Evolutionary conservation across 768 basidiomycete species (phyloP).

Genomic region (Tylopilus balloui): DNA sequence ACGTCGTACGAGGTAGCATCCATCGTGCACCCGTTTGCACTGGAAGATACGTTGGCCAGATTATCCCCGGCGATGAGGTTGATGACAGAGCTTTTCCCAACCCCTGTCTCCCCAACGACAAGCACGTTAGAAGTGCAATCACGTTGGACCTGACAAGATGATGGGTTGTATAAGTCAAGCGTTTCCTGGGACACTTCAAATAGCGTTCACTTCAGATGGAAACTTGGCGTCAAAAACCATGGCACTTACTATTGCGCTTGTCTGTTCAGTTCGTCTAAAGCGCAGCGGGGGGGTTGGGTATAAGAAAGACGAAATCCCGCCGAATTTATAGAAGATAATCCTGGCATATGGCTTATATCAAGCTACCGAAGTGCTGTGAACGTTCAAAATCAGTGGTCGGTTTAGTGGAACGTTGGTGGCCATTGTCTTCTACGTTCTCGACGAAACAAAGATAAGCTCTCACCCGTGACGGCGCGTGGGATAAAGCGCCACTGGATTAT

Average conservation of each 20-base stretch:
- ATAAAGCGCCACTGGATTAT: neutral
- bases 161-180: neutral
- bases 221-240: neutral
- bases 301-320: neutral
- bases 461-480: neutral
- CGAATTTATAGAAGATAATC: constrained; percentile 9
- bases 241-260: constrained; percentile 9
- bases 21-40: constrained; percentile 34
- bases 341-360: neutral
- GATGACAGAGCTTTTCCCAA: constrained; percentile 38
- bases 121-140: constrained; percentile 31
- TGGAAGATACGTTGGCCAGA: constrained; percentile 26
- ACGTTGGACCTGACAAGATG: constrained; percentile 13
- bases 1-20: constrained; percentile 22
- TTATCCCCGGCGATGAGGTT: constrained; percentile 34
- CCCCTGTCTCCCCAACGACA: constrained; percentile 31
- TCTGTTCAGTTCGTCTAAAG: neutral
- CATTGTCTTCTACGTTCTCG: neutral
- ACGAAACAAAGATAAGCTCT: neutral
- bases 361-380: neutral
- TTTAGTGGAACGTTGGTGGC: constrained; percentile 2
- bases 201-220: neutral
- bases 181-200: constrained; percentile 5
- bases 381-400: neutral
- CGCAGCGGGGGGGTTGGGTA: neutral